A percentile compares a stretch with the other conserved stretches of the same genome.
Conservation (phyloP, 768 basidiomycete species). For the Tricholoma sp. region DNA sequence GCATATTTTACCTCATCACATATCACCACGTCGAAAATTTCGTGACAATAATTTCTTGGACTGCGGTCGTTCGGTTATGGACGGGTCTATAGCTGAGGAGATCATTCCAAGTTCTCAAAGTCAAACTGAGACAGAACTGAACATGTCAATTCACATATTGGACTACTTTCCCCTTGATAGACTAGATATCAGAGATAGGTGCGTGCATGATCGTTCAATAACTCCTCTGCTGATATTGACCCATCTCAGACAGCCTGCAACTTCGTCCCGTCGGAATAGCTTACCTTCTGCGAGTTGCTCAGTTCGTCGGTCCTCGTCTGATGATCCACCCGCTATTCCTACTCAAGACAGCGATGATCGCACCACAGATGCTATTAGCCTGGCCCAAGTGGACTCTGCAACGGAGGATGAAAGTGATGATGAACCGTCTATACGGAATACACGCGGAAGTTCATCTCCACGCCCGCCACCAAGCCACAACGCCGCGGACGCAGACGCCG, state of each 20-base stretch:
- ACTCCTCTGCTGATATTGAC: background rate
- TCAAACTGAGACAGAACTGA: conserved; percentile 34
- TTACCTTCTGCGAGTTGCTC: background rate
- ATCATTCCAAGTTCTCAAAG: conserved; percentile 43
- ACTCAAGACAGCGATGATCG: conserved; percentile 12
- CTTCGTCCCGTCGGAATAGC: background rate
- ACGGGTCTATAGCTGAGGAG: conserved; percentile 16
- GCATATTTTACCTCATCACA: conserved; percentile 16
- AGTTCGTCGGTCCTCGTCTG: conserved; percentile 13
- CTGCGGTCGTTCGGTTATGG: conserved; percentile 1
- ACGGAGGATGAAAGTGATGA: conserved; percentile 36
- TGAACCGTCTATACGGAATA: conserved; percentile 13
- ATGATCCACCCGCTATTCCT: conserved; percentile 18
- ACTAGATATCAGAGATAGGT: background rate
- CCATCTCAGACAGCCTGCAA: background rate
- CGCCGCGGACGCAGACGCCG: background rate
- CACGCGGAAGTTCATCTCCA: background rate
- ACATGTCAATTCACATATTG: conserved; percentile 9
- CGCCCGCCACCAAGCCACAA: background rate
- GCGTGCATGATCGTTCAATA: background rate
- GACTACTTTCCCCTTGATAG: background rate
- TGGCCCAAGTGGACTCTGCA: conserved; percentile 16
- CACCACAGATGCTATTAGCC: conserved; percentile 5
- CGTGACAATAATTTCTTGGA: background rate
- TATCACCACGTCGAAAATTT: conserved; percentile 17